Evolutionary conservation across 192 early-diverging fungal genomes (phyloP), one percentile per base, ranked within the genome.

Genomic region (Podila horticola): DNA sequence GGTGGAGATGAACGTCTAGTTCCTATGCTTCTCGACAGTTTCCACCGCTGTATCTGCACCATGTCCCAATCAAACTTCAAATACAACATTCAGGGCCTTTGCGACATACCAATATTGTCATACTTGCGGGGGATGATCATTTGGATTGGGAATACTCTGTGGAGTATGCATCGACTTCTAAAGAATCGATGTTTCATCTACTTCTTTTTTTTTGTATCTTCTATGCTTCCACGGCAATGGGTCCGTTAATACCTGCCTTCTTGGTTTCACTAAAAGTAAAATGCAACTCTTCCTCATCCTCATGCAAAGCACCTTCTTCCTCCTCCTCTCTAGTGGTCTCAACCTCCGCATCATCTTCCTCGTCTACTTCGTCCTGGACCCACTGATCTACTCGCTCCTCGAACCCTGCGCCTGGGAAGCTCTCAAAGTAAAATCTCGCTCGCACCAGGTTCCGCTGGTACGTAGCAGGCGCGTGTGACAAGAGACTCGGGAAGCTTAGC

Each of bases 401-500:
- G 60, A 81, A 81, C 24, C 30, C 61, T 0, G 24, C 24, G 13
- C 77, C 77, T 5, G 77, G 77, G 28, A 81, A 81, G 20, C 77
- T 81, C 22, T 50, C 64, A 20, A 81, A 81, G 28, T 81, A 51
- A 48, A 81, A 81, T 26, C 77, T 50, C 1, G 59, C 70, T 15
- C 67, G 59, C 9, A 81, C 77, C 26, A 81, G 33, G 49, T 81
- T 73, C 15, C 77, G 60, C 55, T 81, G 77, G 13, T 81, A 81
- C 4, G 77, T 28, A 4, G 62, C 77, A 1, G 77, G 77, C 1
- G 77, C 70, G 41, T 81, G 77, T 17, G 77, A 72, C 19, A 81
- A 48, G 1, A 81, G 62, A 61, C 66, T 69, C 20, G 77, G 77
- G 49, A 81, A 58, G 15, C 4, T 58, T 11, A 81, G 28, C 19